Conservation (phyloP, 768 basidiomycete genomes). For the Tulasnella sp. region DNA sequence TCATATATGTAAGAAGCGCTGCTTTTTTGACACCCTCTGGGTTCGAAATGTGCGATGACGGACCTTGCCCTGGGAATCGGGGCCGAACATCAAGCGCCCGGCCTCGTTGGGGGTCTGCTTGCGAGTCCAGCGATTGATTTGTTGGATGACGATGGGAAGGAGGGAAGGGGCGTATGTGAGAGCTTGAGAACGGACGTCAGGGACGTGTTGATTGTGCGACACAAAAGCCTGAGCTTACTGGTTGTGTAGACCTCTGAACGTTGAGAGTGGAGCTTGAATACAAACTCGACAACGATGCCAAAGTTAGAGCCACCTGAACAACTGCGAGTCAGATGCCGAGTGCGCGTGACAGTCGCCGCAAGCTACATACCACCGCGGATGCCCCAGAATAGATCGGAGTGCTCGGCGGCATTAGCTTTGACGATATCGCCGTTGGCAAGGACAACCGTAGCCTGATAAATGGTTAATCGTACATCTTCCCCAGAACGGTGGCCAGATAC, state of each 20-base stretch:
- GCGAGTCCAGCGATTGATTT: constrained; percentile 15
- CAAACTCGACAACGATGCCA: constrained; percentile 43
- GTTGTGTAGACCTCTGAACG: constrained; percentile 25
- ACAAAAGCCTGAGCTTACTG: neutral
- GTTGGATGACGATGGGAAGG: constrained; percentile 13
- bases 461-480: neutral
- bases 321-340: neutral
- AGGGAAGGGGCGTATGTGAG: constrained; percentile 6
- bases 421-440: constrained; percentile 23
- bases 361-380: constrained; percentile 24
- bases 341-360: neutral
- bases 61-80: constrained; percentile 1
- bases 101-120: constrained; percentile 16
- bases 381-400: constrained; percentile 27
- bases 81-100: constrained; percentile 6
- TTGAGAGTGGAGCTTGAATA: constrained; percentile 42
- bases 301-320: constrained; percentile 27
- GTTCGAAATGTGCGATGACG: neutral
- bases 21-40: neutral
- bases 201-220: constrained; percentile 21
- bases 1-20: neutral
- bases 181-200: constrained; percentile 17
- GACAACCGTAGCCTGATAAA: constrained; percentile 22
- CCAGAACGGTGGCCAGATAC: neutral
- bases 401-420: constrained; percentile 17